Evolutionary conservation across 2,329 filamentous ascomycete genomes (phyloP).

Genomic region (Cladophialophora yegresii): DNA sequence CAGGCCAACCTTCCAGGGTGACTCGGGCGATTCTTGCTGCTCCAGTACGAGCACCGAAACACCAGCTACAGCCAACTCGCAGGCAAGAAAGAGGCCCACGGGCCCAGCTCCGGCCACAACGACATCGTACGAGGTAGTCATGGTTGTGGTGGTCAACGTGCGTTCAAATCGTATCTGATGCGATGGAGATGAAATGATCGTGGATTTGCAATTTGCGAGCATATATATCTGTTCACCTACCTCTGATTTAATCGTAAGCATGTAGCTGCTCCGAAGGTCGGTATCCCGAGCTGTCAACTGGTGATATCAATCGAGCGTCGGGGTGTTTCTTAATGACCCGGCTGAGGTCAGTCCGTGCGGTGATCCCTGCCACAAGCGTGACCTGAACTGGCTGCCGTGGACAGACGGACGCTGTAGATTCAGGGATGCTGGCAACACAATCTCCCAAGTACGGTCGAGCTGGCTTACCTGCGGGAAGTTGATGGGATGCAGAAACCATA

Average conservation of each 20-base stretch:
- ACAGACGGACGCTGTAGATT: too few relatives aligned
- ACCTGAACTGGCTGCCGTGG: too few relatives aligned
- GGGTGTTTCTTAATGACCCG: background rate
- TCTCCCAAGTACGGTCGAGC: too few relatives aligned
- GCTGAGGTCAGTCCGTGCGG: background rate
- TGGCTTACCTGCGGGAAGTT: too few relatives aligned
- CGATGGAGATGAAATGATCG: too few relatives aligned
- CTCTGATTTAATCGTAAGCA: background rate
- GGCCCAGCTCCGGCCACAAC: slow-evolving; percentile 52
- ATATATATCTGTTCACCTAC: background rate
- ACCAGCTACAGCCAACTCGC: slow-evolving; percentile 42
- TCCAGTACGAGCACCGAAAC: slow-evolving; percentile 46
- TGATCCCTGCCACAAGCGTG: background rate
- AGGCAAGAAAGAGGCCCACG: slow-evolving; percentile 48
- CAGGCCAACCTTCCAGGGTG: slow-evolving; percentile 39
- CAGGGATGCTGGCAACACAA: too few relatives aligned
- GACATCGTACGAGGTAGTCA: slow-evolving; percentile 39
- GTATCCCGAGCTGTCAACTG: background rate
- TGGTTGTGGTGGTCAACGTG: background rate
- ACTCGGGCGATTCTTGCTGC: slow-evolving; percentile 25
- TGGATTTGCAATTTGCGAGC: background rate
- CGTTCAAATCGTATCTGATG: background rate
- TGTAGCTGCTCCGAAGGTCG: background rate
- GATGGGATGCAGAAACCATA: too few relatives aligned
- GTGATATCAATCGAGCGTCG: background rate